Conservation (phyloP, 2,329 filamentous ascomycete genomes). For the Verticillium dahliae region DNA sequence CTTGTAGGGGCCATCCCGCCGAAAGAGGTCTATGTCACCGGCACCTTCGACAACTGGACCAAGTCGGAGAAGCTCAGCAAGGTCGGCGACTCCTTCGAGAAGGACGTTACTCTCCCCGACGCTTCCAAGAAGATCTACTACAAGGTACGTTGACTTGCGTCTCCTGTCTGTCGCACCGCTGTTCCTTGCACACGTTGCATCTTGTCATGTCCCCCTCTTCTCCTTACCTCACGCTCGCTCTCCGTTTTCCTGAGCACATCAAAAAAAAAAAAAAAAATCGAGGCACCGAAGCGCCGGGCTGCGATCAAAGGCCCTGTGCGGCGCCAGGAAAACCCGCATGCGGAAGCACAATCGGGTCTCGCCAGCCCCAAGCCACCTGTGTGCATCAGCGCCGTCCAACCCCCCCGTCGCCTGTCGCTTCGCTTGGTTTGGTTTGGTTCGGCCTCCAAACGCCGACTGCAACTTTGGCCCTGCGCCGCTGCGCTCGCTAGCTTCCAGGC, state of each 20-base stretch:
- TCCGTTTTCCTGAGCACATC: not conserved
- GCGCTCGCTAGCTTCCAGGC: not conserved
- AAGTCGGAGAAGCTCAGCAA: constrained; percentile 81
- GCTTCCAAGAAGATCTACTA: constrained; percentile 73
- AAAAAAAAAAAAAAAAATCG: not conserved
- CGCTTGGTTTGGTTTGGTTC: not conserved
- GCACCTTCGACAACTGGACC: constrained; percentile 90
- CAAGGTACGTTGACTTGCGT: constrained; percentile 62
- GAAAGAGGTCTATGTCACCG: constrained; percentile 89
- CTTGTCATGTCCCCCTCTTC: not conserved
- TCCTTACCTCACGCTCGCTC: not conserved
- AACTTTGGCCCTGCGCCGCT: not conserved
- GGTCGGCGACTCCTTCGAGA: constrained; percentile 66
- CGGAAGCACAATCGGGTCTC: not conserved
- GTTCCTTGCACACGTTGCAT: not conserved
- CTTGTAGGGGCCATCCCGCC: constrained; percentile 72
- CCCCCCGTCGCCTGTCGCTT: not conserved
- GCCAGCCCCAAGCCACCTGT: not conserved
- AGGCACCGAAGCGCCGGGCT: not conserved
- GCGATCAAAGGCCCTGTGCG: not conserved
- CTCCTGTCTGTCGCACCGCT: constrained; percentile 1
- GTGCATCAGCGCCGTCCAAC: not conserved
- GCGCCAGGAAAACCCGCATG: not conserved
- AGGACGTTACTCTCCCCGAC: constrained; percentile 67
- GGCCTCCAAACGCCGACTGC: not conserved